phyloP scores from a whole-genome alignment of 2,329 filamentous ascomycete genomes.

The Colletotrichum tanaceti region DNA sequence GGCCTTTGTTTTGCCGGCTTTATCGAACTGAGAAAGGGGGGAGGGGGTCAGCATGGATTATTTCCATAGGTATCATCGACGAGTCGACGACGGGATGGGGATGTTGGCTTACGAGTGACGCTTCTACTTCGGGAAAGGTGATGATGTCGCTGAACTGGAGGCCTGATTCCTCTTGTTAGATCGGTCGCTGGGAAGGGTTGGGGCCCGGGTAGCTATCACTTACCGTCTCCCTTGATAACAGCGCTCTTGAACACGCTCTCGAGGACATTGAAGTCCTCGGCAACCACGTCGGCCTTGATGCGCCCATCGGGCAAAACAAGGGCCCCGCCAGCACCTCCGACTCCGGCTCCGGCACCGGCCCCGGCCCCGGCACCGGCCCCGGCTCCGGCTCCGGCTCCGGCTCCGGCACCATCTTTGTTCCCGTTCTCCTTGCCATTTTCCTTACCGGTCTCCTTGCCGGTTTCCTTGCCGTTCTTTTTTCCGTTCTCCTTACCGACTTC shows the following conservation, averaged over 20 bases:
- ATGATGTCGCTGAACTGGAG: conserved; percentile 40
- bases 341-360: background rate
- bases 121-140: conserved; percentile 36
- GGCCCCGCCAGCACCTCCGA: conserved; percentile 9
- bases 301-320: conserved; percentile 42
- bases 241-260: conserved; percentile 44
- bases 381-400: background rate
- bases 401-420: background rate
- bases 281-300: conserved; percentile 39
- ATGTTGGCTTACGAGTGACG: conserved; percentile 29
- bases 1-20: conserved; percentile 41
- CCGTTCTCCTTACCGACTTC: no score
- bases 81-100: background rate
- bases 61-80: no score
- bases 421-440: background rate
- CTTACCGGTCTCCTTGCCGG: background rate
- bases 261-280: conserved; percentile 43
- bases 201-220: background rate
- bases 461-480: background rate
- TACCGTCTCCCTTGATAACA: conserved; percentile 45
- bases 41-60: background rate
- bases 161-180: conserved; percentile 4
- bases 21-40: conserved; percentile 32
- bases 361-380: conserved; percentile 9
- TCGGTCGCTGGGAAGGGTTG: background rate